phyloP scores from a whole-genome alignment of 2,329 filamentous ascomycete genomes.

The Huntiella abstrusa region DNA sequence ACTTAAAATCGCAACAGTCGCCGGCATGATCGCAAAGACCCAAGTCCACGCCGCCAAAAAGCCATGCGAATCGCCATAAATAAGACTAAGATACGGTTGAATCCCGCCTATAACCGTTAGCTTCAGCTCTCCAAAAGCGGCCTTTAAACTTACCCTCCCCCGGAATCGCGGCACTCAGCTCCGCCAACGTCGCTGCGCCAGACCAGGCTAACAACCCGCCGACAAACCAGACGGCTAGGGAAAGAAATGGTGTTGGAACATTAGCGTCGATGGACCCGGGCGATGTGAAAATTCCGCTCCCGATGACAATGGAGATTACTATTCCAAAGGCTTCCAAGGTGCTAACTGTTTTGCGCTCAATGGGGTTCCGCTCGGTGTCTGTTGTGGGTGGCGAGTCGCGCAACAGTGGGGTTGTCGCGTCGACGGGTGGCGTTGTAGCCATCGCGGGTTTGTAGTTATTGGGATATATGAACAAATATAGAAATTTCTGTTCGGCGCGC shows the following conservation, averaged over 20 bases:
- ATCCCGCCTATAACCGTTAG: slow-evolving; percentile 29
- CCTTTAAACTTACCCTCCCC: slow-evolving; percentile 28
- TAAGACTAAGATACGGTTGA: slow-evolving; percentile 41
- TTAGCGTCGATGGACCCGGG: slow-evolving; percentile 44
- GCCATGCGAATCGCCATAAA: slow-evolving; percentile 41
- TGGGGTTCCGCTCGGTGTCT: neutral
- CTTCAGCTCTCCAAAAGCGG: neutral
- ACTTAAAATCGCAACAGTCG: slow-evolving; percentile 42
- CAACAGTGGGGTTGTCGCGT: no score
- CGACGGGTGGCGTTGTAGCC: no score
- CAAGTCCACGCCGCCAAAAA: slow-evolving; percentile 48
- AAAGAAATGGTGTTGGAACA: slow-evolving; percentile 39
- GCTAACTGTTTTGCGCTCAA: neutral
- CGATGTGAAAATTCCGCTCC: slow-evolving; percentile 46
- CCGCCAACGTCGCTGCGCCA: slow-evolving; percentile 41
- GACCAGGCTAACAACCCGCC: slow-evolving; percentile 46
- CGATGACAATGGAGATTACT: slow-evolving; percentile 44
- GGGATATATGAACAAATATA: no score
- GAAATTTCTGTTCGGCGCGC: no score
- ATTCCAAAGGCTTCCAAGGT: slow-evolving; percentile 33
- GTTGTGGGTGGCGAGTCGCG: no score
- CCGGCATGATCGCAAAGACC: slow-evolving; percentile 45
- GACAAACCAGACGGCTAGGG: slow-evolving; percentile 40
- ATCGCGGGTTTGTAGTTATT: no score
- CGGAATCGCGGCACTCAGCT: slow-evolving; percentile 43